These are phyloP conservation scores for Nitzschia sp. DNA, from an alignment of 108 stramenopile genomes.

Conservation along the genomic window DNA sequence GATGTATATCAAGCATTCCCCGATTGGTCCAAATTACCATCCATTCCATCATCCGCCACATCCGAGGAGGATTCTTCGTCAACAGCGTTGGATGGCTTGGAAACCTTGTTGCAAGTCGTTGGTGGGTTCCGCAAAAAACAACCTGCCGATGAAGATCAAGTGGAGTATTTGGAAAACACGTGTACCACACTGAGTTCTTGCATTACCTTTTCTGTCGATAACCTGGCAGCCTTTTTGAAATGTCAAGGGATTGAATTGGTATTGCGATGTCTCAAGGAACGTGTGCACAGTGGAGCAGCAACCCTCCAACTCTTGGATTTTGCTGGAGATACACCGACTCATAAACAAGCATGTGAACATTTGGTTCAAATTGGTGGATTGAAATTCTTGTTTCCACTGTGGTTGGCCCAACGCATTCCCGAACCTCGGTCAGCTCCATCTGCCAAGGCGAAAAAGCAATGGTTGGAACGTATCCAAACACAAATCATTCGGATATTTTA, in stretches of 20 bases:
- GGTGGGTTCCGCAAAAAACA: conserved; percentile 63
- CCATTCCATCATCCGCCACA: conserved; percentile 25
- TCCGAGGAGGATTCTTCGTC: conserved; percentile 8
- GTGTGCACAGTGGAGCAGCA: conserved; percentile 67
- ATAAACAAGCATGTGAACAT: conserved; percentile 54
- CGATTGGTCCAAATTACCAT: conserved; percentile 36
- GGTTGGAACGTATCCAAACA: conserved; percentile 52
- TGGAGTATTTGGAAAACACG: conserved; percentile 72
- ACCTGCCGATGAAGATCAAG: conserved; percentile 60
- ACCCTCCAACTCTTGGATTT: conserved; percentile 64
- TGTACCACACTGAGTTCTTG: conserved; percentile 52
- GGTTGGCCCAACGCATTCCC: conserved; percentile 59
- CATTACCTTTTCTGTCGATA: conserved; percentile 47
- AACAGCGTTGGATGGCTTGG: conserved; percentile 74
- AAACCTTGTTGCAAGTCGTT: conserved; percentile 56
- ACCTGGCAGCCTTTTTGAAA: conserved; percentile 61
- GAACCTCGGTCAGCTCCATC: conserved; percentile 43
- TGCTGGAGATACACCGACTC: conserved; percentile 28
- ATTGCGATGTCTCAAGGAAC: conserved; percentile 68
- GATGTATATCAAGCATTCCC: conserved; percentile 39
- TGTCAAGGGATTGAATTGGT: conserved; percentile 74
- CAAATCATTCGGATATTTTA: conserved; percentile 65
- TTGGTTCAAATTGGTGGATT: conserved; percentile 65
- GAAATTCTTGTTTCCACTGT: conserved; percentile 69
- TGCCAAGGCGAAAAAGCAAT: conserved; percentile 57